Base-by-base conservation (phyloP, 1,284 basidiomycete species). In the Inonotus hispidus region DNA sequence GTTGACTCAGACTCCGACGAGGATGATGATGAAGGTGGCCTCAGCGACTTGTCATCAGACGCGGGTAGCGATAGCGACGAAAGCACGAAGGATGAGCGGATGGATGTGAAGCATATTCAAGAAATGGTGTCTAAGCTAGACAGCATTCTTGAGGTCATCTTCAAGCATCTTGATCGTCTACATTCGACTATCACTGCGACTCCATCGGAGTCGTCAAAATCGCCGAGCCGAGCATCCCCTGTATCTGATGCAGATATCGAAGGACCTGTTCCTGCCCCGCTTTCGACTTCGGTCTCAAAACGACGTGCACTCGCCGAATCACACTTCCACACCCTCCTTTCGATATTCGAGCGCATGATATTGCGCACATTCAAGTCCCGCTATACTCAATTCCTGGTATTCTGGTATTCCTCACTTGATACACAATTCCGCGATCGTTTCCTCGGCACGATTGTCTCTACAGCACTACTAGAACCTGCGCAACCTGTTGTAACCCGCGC, bases 361-460 rank as follows among this genome's bases (percentile, higher is more conserved):
- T 83, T 99, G 50, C 90, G 89, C 38, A 99, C 97, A 0, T 96
- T 96, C 77, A 94, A 95, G 71, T 98, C 94, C 0, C 91, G 96
- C 46, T 96, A 99, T 72, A 95, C 95, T 1, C 97, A 99, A 68
- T 99, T 99, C 75, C 81, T 99, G 63, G 71, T 99, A 50, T 99
- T 99, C 79, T 96, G 93, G 88, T 94, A 90, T 70, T 84, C 93
- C 23, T 97, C 95, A 0, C 85, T 97, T 59, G 88, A 95, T 66
- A 79, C 88, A 7, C 87, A 93, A 62, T 98, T 95, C 69, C 85
- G 91, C 46, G 96, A 99, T 72, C 82, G 93, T 61, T 98, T 99
- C 71, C 90, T 95, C 61, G 95, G 95, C 46, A 85, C 95, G 69
- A 87, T 99, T 27, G 88, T 98, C 49, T 89, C 90, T 19, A 88